Base-by-base conservation (phyloP, 371 early-diverging fungal species). In the Lichtheimia hyalospora region DNA sequence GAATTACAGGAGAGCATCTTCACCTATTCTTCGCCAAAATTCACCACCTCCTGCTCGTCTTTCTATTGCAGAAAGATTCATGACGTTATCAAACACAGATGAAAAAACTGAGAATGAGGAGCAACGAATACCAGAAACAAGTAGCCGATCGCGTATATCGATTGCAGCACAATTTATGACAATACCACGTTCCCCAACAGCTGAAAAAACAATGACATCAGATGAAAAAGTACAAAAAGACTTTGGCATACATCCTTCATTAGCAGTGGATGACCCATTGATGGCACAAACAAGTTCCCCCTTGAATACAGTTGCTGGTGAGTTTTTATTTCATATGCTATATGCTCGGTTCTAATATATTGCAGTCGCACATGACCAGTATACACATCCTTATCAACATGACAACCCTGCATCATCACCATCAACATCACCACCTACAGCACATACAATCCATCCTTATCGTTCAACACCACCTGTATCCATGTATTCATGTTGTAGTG, bases 141-240 rank as follows among this genome's bases (percentile, higher is more conserved):
- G 27, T 15, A 27, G 14, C 6, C 27, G 46, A n/a, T 23, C 16
- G 44, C 61, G 61, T 39, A 48, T 66, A 18, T 61, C 61, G 2
- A 66, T 66, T 48, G 66, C 66, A 21, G 66, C 61, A 18, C 66
- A 57, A 42, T 66, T 66, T 16, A 57, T 66, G 61, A 44, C 58
- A 10, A 34, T 34, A 34, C 34, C 34, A 34, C 34, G 34, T 34
- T 34, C 34, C 6, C 34, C 34, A 34, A 34, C 54, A 24, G 42
- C 62, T 24, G 24, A 43, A 28, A 44, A 43, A 10, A 44, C 12
- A 18, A 55, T 14, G n/a, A 25, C 2, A 3, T 18, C 23, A 1
- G 18, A 40, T 15, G 18, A 46, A 46, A 40, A 8, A 41, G 15
- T 21, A 57, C 24, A 15, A 28, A 52, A 52, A 52, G 52, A 52